Evolutionary conservation across 176 grass and related monocot species (phyloP).

Genomic region (Zoysia pacifica): DNA sequence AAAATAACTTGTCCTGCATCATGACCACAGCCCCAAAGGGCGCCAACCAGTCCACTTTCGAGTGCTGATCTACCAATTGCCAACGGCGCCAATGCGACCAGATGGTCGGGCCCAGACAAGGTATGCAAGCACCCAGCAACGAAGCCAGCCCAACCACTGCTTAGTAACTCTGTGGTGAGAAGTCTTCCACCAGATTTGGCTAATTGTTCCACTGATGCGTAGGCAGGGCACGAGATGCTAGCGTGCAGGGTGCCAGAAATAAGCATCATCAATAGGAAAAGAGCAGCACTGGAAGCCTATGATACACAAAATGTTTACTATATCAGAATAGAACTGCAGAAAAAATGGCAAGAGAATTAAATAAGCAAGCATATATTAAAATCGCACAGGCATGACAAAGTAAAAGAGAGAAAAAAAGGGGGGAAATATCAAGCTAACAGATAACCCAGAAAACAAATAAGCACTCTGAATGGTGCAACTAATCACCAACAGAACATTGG

Average conservation of each 20-base stretch:
- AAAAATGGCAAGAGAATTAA: not conserved
- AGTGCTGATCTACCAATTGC: conserved; percentile 83
- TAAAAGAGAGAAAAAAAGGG: not conserved
- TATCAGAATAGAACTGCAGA: not conserved
- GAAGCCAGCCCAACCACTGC: conserved; percentile 88
- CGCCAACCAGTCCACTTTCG: conserved; percentile 89
- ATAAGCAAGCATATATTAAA: not conserved
- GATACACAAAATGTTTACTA: conserved; percentile 15
- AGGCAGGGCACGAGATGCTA: conserved; percentile 37
- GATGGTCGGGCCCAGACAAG: conserved; percentile 92
- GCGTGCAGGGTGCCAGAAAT: conserved; percentile 39
- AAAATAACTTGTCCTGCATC: conserved; percentile 97
- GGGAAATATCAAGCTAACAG: no score
- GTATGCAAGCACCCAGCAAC: conserved; percentile 96
- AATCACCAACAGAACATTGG: no score
- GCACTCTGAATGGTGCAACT: no score
- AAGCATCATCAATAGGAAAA: conserved; percentile 48
- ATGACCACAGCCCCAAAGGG: conserved; percentile 98
- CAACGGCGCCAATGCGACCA: conserved; percentile 86
- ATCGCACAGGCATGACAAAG: not conserved
- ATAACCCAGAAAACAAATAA: no score
- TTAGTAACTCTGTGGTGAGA: conserved; percentile 66
- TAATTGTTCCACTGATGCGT: conserved; percentile 55
- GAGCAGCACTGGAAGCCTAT: conserved; percentile 51
- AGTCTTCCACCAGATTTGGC: conserved; percentile 51